Base-by-base conservation (phyloP, 331 rosid species). In the Arachis monticola region DNA sequence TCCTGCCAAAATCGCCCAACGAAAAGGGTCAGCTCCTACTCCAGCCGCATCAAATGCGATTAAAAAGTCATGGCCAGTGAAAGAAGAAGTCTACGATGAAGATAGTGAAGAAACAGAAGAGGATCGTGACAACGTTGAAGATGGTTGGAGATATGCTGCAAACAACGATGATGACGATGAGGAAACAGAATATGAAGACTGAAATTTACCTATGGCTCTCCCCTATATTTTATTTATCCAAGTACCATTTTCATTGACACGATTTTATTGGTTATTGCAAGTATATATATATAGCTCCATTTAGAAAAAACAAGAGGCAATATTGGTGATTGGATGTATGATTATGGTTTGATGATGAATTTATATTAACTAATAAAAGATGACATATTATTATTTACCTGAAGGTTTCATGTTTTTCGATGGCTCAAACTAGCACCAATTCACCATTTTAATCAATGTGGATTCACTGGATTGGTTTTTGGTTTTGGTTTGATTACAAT, bases 61-160 rank as follows among this genome's bases (percentile, higher is more conserved):
- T 61, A 93, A 91, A 75, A 93, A 87, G 45, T 76, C 95, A 31
- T 93, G 98, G 98, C 87, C 92, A 0, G 87, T 79, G 67, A 90
- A 91, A 80, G 96, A 90, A 41, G 98, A 91, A 72, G 77, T 74
- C 27, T 89, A 62, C 0, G 96, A 92, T 78, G 97, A 91, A 81
- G 98, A 94, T 52, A 92, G 97, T 30, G 99, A 94, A 88, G 99
- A 94, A 85, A 94, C 99, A 0, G 99, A 94, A 74, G 99, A 94
- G 83, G 97, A 94, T 77, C 92, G 96, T 3, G 96, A 94, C 79
- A 91, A 89, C 42, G 89, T 87, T 60, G 97, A 94, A 80, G 96
- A 92, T 50, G 96, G 97, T 59, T 92, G 97, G 99, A 88, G 96
- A 78, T 90, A 79, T n/a, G 83, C 81, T 2, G 90, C 84, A 74